Evolutionary conservation across 2,329 filamentous ascomycete species (phyloP), one percentile per base, ranked within the genome.

Genomic region (Trichoderma afroharzianum): DNA sequence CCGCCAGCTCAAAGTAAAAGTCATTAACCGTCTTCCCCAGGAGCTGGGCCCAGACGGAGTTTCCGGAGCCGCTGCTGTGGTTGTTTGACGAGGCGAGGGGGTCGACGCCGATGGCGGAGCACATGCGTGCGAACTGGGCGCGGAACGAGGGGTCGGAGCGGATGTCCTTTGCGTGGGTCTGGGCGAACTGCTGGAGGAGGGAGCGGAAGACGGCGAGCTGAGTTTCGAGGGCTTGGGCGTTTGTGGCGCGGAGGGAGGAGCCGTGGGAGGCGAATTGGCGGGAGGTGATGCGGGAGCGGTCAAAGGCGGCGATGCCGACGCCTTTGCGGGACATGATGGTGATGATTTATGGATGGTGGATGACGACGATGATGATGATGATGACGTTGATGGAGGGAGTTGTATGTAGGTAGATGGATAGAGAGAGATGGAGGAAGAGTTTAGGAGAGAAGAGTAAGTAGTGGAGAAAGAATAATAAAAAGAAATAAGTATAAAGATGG

Each of bases 81-180:
- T 74, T 75, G 63, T 76, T 78, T 80, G 80, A 83, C 73, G 80
- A 80, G 33, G 94, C 94, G 21, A 99, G 86, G 2, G 96, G 97
- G 81, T 99, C 96, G 14, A 99, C 94, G 63, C 96, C 96, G 76
- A 99, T 98, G 74, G 95, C 94, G 78, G 94, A 90, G 83, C 96
- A 99, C 96, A 99, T 99, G 80, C 95, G 94, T 3, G 96, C 95
- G 79, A 99, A 99, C 82, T 99, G 95, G 39, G 95, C 94, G 73
- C 96, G 93, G 82, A 99, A 99, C 9, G 90, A 92, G 6, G 96
- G 96, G 80, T 98, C 95, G 3, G 94, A 97, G 74, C 95, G 95
- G 72, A 99, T 99, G 78, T 97, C 96, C 79, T 95, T 94, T 76
- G 92, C 93, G 86, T 99, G 96, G 63, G 95, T 97, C 78, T 95